phyloP scores from a whole-genome alignment of 305 asterid genomes.

The Fraxinus floribunda region DNA sequence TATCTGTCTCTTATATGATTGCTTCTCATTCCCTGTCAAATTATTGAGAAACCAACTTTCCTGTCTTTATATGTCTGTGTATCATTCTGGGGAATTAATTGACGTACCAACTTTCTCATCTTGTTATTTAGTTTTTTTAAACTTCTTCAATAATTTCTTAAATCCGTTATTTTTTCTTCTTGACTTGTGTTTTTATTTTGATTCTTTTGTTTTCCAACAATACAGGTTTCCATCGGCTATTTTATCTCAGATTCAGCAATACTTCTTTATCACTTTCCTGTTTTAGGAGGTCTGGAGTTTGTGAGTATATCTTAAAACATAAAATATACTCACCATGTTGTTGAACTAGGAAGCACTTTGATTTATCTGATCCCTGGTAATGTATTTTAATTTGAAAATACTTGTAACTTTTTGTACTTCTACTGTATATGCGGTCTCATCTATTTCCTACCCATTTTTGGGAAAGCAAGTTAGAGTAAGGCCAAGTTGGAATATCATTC shows the following conservation, averaged over 20 bases:
- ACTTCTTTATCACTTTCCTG: constrained; percentile 64
- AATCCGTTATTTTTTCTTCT: neutral
- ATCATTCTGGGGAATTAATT: neutral
- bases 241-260: constrained; percentile 77
- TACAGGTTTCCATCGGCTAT: constrained; percentile 86
- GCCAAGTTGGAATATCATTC: neutral
- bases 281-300: constrained; percentile 85
- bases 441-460: neutral
- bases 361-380: neutral
- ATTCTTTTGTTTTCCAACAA: constrained; percentile 18
- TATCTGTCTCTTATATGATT: neutral
- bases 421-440: neutral
- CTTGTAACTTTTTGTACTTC: neutral
- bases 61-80: neutral
- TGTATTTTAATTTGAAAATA: neutral
- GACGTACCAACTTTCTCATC: neutral
- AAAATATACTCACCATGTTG: neutral
- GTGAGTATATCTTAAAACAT: constrained; percentile 49
- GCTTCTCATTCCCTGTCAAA: neutral
- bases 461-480: neutral
- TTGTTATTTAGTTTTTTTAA: neutral
- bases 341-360: neutral
- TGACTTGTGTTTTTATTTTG: neutral
- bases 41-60: constrained; percentile 2
- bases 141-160: neutral